Conservation (phyloP, 139 green algal species). For the Chlorella sp. region DNA sequence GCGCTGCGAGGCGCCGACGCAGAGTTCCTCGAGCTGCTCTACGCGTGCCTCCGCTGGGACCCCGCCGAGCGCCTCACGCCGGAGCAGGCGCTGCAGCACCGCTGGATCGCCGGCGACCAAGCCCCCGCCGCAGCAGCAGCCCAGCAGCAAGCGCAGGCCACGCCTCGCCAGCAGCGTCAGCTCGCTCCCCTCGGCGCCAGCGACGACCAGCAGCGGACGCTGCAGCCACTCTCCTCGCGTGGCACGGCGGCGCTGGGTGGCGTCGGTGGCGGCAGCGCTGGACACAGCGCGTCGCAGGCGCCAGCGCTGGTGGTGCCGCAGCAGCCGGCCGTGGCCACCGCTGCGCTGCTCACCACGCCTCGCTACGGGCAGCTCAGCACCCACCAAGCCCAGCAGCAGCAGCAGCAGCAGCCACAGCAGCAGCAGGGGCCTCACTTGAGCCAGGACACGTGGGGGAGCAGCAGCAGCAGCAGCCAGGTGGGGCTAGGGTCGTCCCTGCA, state of each 20-base stretch:
- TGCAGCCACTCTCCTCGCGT: no score
- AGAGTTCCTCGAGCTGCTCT: slow-evolving; percentile 57
- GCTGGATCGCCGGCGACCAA: neutral
- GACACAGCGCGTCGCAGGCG: neutral
- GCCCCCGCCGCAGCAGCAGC: slow-evolving; percentile 1
- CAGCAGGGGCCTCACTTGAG: neutral
- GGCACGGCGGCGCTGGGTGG: no score
- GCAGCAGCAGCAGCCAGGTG: neutral
- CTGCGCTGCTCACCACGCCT: neutral
- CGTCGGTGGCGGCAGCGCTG: no score
- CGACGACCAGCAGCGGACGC: neutral
- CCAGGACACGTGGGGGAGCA: neutral
- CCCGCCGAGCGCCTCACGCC: slow-evolving; percentile 56
- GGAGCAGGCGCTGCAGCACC: slow-evolving; percentile 37
- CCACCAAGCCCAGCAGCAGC: neutral
- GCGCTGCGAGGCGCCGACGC: slow-evolving; percentile 46
- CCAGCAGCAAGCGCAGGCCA: neutral
- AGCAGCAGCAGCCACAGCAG: neutral
- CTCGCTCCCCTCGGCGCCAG: neutral
- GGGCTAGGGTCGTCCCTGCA: neutral
- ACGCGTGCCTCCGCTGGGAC: slow-evolving; percentile 67
- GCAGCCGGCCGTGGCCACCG: no score
- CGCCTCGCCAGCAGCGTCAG: neutral
- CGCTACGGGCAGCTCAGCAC: neutral
- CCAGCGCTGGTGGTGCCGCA: neutral